These are phyloP conservation scores for Zygoascus meyerae DNA, from an alignment of 1,139 yeast species.

Conservation along the genomic window DNA sequence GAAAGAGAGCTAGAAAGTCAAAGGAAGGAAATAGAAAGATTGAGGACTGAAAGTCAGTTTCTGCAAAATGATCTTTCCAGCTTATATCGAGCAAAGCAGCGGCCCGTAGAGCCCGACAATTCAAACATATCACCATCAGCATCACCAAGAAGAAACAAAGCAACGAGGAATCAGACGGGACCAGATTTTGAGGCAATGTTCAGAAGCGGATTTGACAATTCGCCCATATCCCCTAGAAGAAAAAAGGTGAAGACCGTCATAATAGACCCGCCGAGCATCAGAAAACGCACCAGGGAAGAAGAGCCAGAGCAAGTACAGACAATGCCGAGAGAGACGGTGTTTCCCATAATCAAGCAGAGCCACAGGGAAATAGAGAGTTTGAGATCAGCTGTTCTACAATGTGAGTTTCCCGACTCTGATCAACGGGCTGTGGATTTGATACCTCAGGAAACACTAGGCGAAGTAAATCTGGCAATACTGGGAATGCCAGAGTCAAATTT, in stretches of 20 bases:
- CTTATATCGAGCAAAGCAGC: constrained; percentile 15
- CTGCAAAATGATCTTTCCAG: constrained; percentile 40
- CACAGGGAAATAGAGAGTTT: no score
- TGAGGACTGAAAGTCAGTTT: constrained; percentile 70
- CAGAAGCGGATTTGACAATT: constrained; percentile 25
- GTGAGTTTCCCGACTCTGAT: no score
- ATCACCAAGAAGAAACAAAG: background rate
- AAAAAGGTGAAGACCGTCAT: constrained; percentile 7
- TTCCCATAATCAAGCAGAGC: no score
- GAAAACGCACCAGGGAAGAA: no score
- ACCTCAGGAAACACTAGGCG: no score
- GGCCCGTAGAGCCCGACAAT: background rate
- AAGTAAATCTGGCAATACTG: no score
- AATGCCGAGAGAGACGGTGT: no score
- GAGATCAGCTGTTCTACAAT: no score
- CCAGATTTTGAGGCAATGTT: constrained; percentile 24
- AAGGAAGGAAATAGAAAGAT: constrained; percentile 44
- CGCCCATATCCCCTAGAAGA: constrained; percentile 3
- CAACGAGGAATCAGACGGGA: background rate
- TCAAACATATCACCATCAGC: background rate
- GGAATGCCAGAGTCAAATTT: no score
- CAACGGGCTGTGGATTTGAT: no score
- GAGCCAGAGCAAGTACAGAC: no score
- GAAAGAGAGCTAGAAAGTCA: constrained; percentile 42
- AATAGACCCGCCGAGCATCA: background rate